Percentiles rank a stretch among this genome's conserved stretches.
These are phyloP conservation scores for Ailanthus altissimus DNA, from an alignment of 345 rosid species.

Conservation along the genomic window DNA sequence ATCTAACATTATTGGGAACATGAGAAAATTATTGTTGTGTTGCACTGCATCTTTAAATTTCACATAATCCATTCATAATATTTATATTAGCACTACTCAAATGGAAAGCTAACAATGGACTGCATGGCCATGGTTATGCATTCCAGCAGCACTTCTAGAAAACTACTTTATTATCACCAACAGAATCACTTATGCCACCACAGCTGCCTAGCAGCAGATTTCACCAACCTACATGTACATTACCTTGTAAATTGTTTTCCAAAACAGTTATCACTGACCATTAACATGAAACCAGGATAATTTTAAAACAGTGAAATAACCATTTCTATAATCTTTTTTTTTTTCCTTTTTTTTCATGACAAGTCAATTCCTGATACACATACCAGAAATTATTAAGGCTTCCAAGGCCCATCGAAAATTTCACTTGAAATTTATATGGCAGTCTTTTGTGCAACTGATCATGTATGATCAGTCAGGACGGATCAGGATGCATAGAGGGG, in stretches of 20 bases:
- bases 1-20: background rate
- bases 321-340: background rate
- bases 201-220: background rate
- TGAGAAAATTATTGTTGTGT: background rate
- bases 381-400: background rate
- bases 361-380: background rate
- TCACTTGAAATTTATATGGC: background rate
- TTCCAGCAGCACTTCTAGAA: too few relatives aligned
- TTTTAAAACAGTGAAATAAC: background rate
- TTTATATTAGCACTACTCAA: background rate
- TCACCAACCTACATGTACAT: background rate
- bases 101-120: background rate
- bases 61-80: background rate
- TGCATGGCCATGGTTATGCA: background rate
- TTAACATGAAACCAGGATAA: background rate
- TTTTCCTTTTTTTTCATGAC: conserved; percentile 6
- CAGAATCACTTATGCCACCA: background rate
- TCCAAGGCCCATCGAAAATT: background rate
- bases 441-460: conserved; percentile 3
- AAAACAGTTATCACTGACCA: background rate
- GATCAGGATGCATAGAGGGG: conserved; percentile 64
- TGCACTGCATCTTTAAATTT: background rate
- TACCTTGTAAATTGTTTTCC: background rate
- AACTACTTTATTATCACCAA: background rate
- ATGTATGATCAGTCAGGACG: background rate